Evolutionary conservation across 495 filamentous ascomycete genomes (phyloP).

Genomic region (Annulohypoxylon maeteangense): DNA sequence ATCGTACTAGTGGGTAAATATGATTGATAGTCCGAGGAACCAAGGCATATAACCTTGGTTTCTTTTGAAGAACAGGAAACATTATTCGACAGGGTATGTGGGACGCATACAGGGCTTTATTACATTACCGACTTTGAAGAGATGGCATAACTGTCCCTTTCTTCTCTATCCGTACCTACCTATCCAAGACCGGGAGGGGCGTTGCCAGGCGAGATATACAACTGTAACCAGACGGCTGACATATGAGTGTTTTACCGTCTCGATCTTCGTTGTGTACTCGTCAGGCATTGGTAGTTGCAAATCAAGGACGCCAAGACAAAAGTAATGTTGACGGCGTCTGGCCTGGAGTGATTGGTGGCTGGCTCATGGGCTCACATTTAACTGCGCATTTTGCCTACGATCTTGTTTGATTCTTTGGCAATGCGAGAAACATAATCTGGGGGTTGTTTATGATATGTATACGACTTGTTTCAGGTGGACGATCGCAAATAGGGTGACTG

Average conservation of each 20-base stretch:
- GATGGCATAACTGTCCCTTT: constrained; percentile 26
- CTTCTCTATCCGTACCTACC: constrained; percentile 22
- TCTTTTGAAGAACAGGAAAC: constrained; percentile 22
- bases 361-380: constrained; percentile 10
- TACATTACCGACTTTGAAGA: constrained; percentile 35
- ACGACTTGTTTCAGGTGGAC: constrained; percentile 26
- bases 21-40: constrained; percentile 31
- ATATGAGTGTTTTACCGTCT: constrained; percentile 14
- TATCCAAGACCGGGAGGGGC: constrained; percentile 14
- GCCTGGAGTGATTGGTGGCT: constrained; percentile 1
- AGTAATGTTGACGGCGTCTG: constrained; percentile 20
- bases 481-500: constrained; percentile 19
- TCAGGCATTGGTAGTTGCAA: constrained; percentile 31
- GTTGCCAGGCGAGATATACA: constrained; percentile 16
- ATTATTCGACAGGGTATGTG: constrained; percentile 32
- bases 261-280: constrained; percentile 20
- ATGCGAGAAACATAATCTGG: constrained; percentile 18
- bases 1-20: constrained; percentile 20
- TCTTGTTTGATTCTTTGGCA: constrained; percentile 20
- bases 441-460: constrained; percentile 24
- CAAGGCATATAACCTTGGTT: constrained; percentile 16
- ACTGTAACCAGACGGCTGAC: constrained; percentile 16
- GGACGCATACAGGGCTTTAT: constrained; percentile 32
- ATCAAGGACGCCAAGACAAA: constrained; percentile 11
- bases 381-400: constrained; percentile 8